Evolutionary conservation across 2,329 filamentous ascomycete species (phyloP), one percentile per base, ranked within the genome.

Genomic region (Monosporascus ibericus): DNA sequence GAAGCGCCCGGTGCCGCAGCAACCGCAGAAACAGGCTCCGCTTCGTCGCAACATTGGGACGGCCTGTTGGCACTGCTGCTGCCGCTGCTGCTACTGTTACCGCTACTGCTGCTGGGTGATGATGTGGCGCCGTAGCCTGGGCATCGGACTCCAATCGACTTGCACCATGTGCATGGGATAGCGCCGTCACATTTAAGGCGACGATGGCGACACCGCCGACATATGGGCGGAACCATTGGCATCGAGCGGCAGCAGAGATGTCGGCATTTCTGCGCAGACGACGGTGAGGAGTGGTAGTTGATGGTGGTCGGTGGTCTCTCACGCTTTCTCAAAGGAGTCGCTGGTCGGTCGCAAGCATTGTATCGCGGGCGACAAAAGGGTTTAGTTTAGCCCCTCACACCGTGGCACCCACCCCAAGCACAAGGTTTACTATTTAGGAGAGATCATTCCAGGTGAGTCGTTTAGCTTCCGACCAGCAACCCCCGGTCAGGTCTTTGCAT

Each of bases 151-250:
- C 22, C 22, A 46, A 17, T 46, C 24, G 42, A 25, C 25, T 27
- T 46, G 42, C 42, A 46, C 6, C 24, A 24, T 15, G 24, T 27
- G 42, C 42, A 46, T 46, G 42, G 42, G 42, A 27, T 17, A 25
- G 42, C 42, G 42, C 42, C 42, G 42, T 46, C 42, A 46, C 42
- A 46, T 46, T 27, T 46, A 46, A 46, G 42, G 42, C 42, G 42
- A 46, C 24, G 24, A 17, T 27, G 42, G 42, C 42, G 42, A 46
- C 42, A 46, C 42, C 42, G 42, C 42, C 42, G 42, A 30, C 42
- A 46, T 18, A 25, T 30, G 42, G 42, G 24, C 42, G 42, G 42
- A 46, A 46, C 42, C 42, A 46, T 46, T 46, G n/a, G 42, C 24
- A 46, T 46, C 42, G 42, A 24, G n/a, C 42, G 20, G 42, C 42